Conservation (phyloP, 805 yeast species). For the Suhomyces vadensis region DNA sequence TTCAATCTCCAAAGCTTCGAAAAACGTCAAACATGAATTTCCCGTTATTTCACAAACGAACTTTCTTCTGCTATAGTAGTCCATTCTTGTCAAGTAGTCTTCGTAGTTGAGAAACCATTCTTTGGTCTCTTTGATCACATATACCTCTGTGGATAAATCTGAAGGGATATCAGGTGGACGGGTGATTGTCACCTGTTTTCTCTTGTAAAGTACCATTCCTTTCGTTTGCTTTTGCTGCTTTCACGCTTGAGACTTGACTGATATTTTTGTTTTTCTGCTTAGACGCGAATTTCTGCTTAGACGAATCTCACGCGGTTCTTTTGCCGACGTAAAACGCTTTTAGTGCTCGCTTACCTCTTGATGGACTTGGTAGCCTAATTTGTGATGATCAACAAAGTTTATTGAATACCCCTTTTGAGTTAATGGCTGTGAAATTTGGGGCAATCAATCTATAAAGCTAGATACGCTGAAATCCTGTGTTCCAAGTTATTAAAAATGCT, state of each 20-base stretch:
- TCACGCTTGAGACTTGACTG: no score
- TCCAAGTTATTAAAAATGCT: background rate
- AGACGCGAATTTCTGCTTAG: background rate
- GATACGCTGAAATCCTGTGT: background rate
- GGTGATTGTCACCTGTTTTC: conserved; percentile 65
- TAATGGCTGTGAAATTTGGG: background rate
- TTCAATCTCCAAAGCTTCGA: conserved; percentile 85
- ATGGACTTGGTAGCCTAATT: background rate
- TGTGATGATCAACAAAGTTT: background rate
- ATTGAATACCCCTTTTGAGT: background rate
- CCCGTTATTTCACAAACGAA: conserved; percentile 97
- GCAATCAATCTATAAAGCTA: background rate
- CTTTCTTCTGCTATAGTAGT: conserved; percentile 70
- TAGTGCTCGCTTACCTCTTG: no score
- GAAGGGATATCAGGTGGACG: conserved; percentile 58
- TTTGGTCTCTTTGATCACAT: conserved; percentile 79
- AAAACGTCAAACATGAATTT: conserved; percentile 83
- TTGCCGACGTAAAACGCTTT: no score
- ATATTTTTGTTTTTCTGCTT: background rate
- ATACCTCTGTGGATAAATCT: conserved; percentile 63
- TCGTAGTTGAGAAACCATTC: conserved; percentile 86
- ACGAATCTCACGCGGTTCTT: no score
- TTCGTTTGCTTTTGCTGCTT: no score
- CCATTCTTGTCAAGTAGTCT: conserved; percentile 69
- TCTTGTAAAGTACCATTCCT: conserved; percentile 77